Evolutionary conservation across 257 asterid species (phyloP).

Genomic region (Agastache rugosa): DNA sequence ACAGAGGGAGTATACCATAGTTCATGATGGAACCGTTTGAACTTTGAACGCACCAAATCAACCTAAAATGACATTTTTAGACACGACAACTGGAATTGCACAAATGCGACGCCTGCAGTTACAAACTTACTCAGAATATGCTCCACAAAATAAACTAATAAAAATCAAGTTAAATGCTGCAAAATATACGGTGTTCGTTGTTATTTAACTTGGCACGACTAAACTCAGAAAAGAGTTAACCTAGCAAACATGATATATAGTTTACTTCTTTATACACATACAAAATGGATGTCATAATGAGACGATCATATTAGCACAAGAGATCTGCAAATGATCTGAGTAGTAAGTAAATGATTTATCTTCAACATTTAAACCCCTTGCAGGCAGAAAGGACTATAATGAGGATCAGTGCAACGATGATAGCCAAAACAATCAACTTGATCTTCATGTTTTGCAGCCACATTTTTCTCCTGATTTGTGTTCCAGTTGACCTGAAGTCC

Average conservation of each 20-base stretch:
- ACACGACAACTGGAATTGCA: not conserved
- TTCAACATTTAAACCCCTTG: slow-evolving; percentile 72
- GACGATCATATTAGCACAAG: slow-evolving; percentile 29
- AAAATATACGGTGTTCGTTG: slow-evolving; percentile 26
- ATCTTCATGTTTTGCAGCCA: slow-evolving; percentile 94
- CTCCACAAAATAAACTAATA: slow-evolving; percentile 15
- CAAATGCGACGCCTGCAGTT: not conserved
- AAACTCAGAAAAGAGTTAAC: slow-evolving; percentile 24
- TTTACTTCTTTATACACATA: slow-evolving; percentile 39
- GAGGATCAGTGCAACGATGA: slow-evolving; percentile 74
- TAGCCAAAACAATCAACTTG: slow-evolving; percentile 76
- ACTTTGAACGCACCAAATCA: not conserved
- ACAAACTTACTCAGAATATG: not conserved
- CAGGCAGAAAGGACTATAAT: slow-evolving; percentile 78
- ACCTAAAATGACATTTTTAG: not conserved
- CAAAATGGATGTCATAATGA: slow-evolving; percentile 38
- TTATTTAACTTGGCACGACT: slow-evolving; percentile 24
- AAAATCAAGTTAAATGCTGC: slow-evolving; percentile 29
- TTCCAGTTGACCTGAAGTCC: slow-evolving; percentile 77
- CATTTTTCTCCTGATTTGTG: slow-evolving; percentile 78
- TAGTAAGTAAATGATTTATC: slow-evolving; percentile 28
- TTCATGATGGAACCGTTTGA: too few species aligned
- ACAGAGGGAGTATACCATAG: too few species aligned
- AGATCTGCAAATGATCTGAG: slow-evolving; percentile 33
- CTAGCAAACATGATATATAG: slow-evolving; percentile 37